Conservation (phyloP, 768 basidiomycete species). For the Mycena epipterygia region DNA sequence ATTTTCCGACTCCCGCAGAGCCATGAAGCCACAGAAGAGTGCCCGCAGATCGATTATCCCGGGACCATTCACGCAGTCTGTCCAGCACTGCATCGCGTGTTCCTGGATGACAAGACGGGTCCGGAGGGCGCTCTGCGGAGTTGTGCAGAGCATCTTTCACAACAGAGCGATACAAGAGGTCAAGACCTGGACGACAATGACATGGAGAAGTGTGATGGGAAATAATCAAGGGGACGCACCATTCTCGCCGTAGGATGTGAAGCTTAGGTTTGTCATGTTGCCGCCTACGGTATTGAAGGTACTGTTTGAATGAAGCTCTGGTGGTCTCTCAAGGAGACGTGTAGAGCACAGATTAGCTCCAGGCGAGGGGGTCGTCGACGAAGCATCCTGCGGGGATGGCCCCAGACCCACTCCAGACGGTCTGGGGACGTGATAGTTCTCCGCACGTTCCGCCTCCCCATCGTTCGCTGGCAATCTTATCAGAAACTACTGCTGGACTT, state of each 20-base stretch:
- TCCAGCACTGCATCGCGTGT: conserved; percentile 1
- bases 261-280: not conserved
- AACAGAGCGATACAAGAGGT: conserved; percentile 44
- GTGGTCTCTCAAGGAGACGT: too few species aligned
- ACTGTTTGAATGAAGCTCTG: not conserved
- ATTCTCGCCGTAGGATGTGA: conserved; percentile 1
- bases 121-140: not conserved
- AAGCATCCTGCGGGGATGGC: too few species aligned
- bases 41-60: not conserved
- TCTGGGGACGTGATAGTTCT: too few species aligned
- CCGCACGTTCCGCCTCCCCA: too few species aligned
- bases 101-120: conserved; percentile 18
- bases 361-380: too few species aligned
- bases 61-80: not conserved
- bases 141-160: not conserved
- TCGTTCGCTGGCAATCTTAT: too few species aligned
- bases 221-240: not conserved
- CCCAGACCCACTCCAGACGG: too few species aligned
- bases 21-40: conserved; percentile 38
- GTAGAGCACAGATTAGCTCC: too few species aligned
- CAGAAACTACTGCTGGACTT: too few species aligned
- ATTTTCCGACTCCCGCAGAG: conserved; percentile 40
- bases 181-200: conserved; percentile 2
- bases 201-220: too few species aligned
- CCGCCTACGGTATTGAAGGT: not conserved